Conservation (phyloP, 768 basidiomycete species). For the Rhodocollybia butyracea region DNA sequence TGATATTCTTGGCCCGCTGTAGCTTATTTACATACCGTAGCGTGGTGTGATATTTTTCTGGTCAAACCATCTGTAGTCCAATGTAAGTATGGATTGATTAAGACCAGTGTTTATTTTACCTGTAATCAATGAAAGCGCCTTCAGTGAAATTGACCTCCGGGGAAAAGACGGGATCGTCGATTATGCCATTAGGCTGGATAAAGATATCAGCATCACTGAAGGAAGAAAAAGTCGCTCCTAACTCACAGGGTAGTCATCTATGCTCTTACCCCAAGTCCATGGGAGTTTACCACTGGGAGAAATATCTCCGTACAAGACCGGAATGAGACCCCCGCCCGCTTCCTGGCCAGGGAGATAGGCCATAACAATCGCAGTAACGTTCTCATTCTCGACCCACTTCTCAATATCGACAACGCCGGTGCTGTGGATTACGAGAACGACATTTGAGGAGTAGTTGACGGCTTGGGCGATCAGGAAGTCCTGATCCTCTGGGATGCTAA, state of each 20-base stretch:
- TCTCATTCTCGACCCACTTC: slow-evolving; percentile 38
- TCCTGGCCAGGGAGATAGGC: slow-evolving; percentile 46
- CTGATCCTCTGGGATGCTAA: slow-evolving; percentile 34
- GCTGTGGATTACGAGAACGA: slow-evolving; percentile 38
- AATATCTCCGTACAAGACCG: slow-evolving; percentile 47
- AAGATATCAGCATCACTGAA: too few relatives aligned
- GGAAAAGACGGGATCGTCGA: not conserved
- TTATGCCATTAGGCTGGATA: not conserved
- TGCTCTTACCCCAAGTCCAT: slow-evolving; percentile 48
- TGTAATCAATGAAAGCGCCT: slow-evolving; percentile 11
- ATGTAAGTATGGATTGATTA: too few relatives aligned
- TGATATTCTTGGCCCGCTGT: too few relatives aligned
- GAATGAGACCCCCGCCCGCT: slow-evolving; percentile 45
- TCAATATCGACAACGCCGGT: slow-evolving; percentile 32
- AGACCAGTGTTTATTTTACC: too few relatives aligned
- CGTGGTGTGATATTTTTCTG: slow-evolving; percentile 23
- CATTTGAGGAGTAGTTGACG: slow-evolving; percentile 17
- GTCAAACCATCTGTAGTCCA: slow-evolving; percentile 18
- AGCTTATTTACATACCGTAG: slow-evolving; percentile 18
- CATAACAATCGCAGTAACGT: slow-evolving; percentile 27
- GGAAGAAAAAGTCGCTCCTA: too few relatives aligned
- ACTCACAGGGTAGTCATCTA: slow-evolving; percentile 39
- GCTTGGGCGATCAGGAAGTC: slow-evolving; percentile 35
- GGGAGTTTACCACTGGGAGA: slow-evolving; percentile 51
- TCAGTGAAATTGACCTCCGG: slow-evolving; percentile 5